phyloP scores from a whole-genome alignment of 2,329 filamentous ascomycete species.

The Laburnicola sp. region DNA sequence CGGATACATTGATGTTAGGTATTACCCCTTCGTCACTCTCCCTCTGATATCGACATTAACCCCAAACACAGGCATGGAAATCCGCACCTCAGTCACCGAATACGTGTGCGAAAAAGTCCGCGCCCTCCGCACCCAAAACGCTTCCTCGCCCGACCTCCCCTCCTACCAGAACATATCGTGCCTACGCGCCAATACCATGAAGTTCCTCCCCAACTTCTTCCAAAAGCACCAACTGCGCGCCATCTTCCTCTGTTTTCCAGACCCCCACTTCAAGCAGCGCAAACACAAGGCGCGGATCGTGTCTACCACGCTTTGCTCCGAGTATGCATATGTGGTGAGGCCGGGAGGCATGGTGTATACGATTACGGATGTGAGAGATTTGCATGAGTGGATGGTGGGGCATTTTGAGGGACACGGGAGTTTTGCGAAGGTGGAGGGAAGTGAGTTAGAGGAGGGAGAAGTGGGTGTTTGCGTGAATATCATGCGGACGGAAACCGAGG shows the following conservation, averaged over 20 bases:
- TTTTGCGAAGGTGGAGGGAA: constrained; percentile 69
- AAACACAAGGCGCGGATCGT: constrained; percentile 98
- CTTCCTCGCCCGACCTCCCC: constrained; percentile 37
- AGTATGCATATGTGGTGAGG: constrained; percentile 85
- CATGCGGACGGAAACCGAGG: constrained; percentile 87
- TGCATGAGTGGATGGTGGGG: constrained; percentile 90
- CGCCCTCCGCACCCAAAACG: constrained; percentile 72
- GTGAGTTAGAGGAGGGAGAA: constrained; percentile 71
- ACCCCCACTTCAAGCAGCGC: constrained; percentile 95
- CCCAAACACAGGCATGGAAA: constrained; percentile 73
- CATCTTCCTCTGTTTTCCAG: constrained; percentile 97
- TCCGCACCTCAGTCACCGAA: constrained; percentile 84
- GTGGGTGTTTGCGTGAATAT: constrained; percentile 70
- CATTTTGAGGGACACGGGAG: constrained; percentile 78
- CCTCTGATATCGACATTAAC: neutral
- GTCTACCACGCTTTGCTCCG: constrained; percentile 81
- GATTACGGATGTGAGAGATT: constrained; percentile 93
- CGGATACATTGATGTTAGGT: constrained; percentile 82
- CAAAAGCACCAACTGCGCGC: constrained; percentile 76
- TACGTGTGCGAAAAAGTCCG: constrained; percentile 87
- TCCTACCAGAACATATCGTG: constrained; percentile 86
- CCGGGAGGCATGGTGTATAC: constrained; percentile 91
- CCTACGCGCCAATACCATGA: constrained; percentile 95
- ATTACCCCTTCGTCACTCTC: constrained; percentile 34
- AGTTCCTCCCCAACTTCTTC: constrained; percentile 99